Percentiles rank a stretch among this genome's conserved stretches.
Evolutionary conservation across 208 protist genomes (phyloP).

Genomic region (Zelonia costaricensis): DNA sequence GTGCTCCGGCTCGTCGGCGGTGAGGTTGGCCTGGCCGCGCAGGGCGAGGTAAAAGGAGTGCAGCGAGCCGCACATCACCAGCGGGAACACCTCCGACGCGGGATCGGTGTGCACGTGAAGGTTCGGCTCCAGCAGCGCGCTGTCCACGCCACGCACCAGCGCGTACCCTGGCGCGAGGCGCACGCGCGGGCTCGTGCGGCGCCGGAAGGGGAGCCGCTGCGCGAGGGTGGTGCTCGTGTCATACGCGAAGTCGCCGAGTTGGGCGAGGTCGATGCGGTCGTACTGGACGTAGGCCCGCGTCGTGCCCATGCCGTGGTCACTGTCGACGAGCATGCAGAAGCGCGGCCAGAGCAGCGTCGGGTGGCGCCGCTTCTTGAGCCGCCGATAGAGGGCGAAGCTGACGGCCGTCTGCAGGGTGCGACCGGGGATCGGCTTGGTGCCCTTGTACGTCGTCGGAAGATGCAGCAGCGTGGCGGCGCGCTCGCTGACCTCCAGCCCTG

Average conservation of each 20-base stretch:
- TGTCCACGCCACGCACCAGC: constrained; percentile 56
- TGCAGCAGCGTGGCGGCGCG: constrained; percentile 54
- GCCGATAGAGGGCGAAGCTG: constrained; percentile 53
- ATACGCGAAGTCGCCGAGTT: background rate
- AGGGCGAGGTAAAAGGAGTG: constrained; percentile 63
- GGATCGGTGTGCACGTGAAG: constrained; percentile 39
- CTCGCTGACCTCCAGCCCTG: constrained; percentile 14
- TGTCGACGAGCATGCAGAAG: constrained; percentile 70
- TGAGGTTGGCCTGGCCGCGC: constrained; percentile 42
- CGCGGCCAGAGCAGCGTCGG: constrained; percentile 34
- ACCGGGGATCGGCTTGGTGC: constrained; percentile 29
- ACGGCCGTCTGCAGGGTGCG: constrained; percentile 53
- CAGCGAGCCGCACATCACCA: constrained; percentile 67
- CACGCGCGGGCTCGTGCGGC: constrained; percentile 34
- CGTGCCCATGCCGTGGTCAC: constrained; percentile 9
- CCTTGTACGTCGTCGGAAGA: constrained; percentile 53
- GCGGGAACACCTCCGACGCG: constrained; percentile 39
- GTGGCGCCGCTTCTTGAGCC: constrained; percentile 9
- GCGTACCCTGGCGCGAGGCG: constrained; percentile 38
- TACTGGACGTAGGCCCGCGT: constrained; percentile 50
- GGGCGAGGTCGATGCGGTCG: constrained; percentile 44
- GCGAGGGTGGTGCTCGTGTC: background rate
- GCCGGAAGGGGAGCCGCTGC: constrained; percentile 1
- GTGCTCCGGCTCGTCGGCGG: constrained; percentile 60
- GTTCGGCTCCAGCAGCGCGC: constrained; percentile 51